Evolutionary conservation across 768 basidiomycete species (phyloP), one percentile per base, ranked within the genome.

Genomic region (Pleurotus djamor): DNA sequence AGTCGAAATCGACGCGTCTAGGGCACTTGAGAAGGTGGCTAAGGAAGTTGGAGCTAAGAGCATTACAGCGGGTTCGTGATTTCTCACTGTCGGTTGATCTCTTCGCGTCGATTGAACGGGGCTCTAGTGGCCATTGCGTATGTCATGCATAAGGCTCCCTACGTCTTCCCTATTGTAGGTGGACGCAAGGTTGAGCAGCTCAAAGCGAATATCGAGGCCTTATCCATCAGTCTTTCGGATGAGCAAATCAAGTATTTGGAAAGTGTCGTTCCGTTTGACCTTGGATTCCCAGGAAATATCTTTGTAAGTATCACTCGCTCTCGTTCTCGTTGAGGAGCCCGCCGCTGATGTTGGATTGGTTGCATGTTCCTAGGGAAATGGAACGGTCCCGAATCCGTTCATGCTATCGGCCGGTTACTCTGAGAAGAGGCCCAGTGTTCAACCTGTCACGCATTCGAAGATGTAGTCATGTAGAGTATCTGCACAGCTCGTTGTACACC

Each of bases 151-250:
- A 85, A 83, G 68, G 71, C 79, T 6, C 77, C 79, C 0, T 81
- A 77, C 54, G 81, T 83, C 0, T 83, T 84, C 70, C 81, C 80
- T 0, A 73, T 83, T 43, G 65, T 81, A 21, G 80, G 80, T 9
- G 78, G 78, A 3, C 72, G 80, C 48, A 85, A 83, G 60, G 70
- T 81, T 21, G 79, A 81, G 64, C 80, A 84, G n/a, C 66, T 85
- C 21, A 54, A 68, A 41, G 76, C 74, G 48, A 85, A 83, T 64
- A 59, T 83, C 32, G 76, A 82, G 62, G 81, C 82, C 9, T 69
- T 83, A 14, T 70, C 74, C 16, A 75, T 84, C 48, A 61, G 65
- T 0, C 71, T 84, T 45, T 71, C 70, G 10, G 63, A 62, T 0
- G 77, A 78, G 51, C 81, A 84, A 28, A 80, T 83, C 52, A 65